Evolutionary conservation across 2,329 filamentous ascomycete species (phyloP), one percentile per base, ranked within the genome.

Genomic region (Phyllachora maydis): DNA sequence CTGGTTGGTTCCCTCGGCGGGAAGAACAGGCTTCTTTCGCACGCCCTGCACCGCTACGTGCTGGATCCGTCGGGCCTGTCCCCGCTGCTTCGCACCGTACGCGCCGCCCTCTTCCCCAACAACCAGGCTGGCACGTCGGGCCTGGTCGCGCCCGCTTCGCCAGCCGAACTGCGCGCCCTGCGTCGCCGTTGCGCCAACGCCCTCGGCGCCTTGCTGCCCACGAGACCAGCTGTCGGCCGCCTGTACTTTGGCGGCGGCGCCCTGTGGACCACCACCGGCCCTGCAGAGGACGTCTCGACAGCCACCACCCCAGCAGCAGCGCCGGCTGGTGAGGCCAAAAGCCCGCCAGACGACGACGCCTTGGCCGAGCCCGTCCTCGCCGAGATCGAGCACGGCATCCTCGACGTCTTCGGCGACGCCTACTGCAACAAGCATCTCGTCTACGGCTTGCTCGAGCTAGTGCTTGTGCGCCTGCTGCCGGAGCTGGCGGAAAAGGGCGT

Each of bases 391-490:
- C 50, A 59, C 30, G 49, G 63, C 14, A 53, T 82, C 21, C 55
- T 95, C 22, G 67, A 75, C 36, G 55, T 83, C 18, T 72, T 92
- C 34, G 65, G 64, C 10, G 82, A 93, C 46, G 56, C 63, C 24
- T 92, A 92, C 49, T 74, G 82, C 49, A 98, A 98, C 50, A 90
- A 83, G 51, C 82, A 93, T 49, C 53, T 95, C 16, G 54, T 92
- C 35, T 92, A 91, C 40, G 59, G 67, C 21, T 56, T 88, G 22
- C 50, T 95, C 16, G 88, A 98, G 49, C 49, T 85, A 28, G 43
- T 92, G 3, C 54, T 93, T n/a, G 64, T 81, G 27, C 67, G 74
- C 32, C 47, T 95, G 30, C 65, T 92, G 40, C 88, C 88, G 4
- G 88, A 98, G 50, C 45, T 95, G 37, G 59, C 59, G 25, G 74